Conservation (phyloP, 73 alveolate species). For the Paramecium sonneborni region DNA sequence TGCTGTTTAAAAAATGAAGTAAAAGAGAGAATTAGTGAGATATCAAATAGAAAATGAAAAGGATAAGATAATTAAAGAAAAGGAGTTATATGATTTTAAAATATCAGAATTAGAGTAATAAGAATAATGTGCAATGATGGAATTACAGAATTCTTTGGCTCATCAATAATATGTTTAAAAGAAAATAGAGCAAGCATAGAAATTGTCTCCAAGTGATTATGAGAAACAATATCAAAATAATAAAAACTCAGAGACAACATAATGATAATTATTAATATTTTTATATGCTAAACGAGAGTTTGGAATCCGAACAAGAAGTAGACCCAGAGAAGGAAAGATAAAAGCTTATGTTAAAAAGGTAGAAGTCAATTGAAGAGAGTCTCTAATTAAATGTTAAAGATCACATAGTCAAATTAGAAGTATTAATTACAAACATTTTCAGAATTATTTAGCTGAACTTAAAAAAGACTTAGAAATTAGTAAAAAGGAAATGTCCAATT, state of each 20-base stretch:
- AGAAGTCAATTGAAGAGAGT: slow-evolving; percentile 49
- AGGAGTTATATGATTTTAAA: neutral
- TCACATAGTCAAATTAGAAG: slow-evolving; percentile 49
- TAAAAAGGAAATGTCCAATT: slow-evolving; percentile 22
- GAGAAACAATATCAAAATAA: slow-evolving; percentile 7
- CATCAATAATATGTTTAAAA: neutral
- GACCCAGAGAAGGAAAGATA: slow-evolving; percentile 41
- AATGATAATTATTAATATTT: neutral
- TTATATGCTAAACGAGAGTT: slow-evolving; percentile 47
- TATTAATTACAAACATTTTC: neutral
- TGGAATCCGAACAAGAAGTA: slow-evolving; percentile 26
- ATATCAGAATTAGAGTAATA: neutral
- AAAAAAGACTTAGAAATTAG: slow-evolving; percentile 43
- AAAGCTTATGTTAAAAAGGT: slow-evolving; percentile 2
- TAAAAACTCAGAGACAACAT: neutral
- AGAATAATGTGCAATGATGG: neutral
- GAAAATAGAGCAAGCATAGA: slow-evolving; percentile 37
- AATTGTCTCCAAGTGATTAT: slow-evolving; percentile 16
- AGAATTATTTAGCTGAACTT: slow-evolving; percentile 20
- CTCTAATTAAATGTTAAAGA: slow-evolving; percentile 37
- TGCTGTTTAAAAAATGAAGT: neutral
- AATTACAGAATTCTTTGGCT: neutral
- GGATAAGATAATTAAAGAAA: neutral
- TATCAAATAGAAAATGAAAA: neutral
- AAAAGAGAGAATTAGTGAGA: slow-evolving; percentile 24